Conservation (phyloP, 2,329 filamentous ascomycete genomes). For the Rhytidhysteron rufulum region DNA sequence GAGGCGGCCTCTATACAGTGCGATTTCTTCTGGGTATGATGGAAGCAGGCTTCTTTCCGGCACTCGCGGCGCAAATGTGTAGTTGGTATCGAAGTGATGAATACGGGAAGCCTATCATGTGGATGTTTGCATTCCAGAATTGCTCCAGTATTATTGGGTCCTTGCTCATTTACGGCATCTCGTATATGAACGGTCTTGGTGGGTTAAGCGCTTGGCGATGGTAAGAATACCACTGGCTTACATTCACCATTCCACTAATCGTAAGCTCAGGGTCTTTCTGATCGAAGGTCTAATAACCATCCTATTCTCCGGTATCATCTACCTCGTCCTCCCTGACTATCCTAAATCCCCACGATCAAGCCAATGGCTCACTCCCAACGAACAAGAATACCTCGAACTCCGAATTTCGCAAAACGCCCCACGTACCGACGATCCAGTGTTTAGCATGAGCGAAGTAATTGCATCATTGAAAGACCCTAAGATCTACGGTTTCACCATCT, state of each 20-base stretch:
- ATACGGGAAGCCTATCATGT: conserved; percentile 31
- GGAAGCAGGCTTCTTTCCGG: conserved; percentile 24
- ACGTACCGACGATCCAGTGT: conserved; percentile 33
- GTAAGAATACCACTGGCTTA: not conserved
- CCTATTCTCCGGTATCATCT: conserved; percentile 37
- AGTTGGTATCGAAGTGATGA: conserved; percentile 38
- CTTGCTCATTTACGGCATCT: conserved; percentile 17
- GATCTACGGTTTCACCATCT: conserved; percentile 36
- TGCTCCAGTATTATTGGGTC: conserved; percentile 31
- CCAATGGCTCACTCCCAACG: conserved; percentile 36
- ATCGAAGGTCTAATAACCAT: conserved; percentile 44
- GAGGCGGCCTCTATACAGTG: conserved; percentile 20
- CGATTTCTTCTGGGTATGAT: conserved; percentile 22
- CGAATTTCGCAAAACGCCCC: conserved; percentile 39
- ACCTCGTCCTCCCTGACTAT: conserved; percentile 42
- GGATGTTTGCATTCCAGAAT: conserved; percentile 33
- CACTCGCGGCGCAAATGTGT: conserved; percentile 30
- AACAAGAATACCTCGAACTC: conserved; percentile 40
- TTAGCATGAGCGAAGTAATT: conserved; percentile 34
- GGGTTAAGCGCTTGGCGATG: conserved; percentile 19
- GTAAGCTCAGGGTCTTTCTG: conserved; percentile 41
- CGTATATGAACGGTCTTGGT: conserved; percentile 16
- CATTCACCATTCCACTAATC: conserved; percentile 20
- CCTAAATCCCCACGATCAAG: conserved; percentile 38
- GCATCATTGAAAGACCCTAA: conserved; percentile 31